A percentile compares a stretch with the other conserved stretches of the same genome.
These are phyloP conservation scores for Monosporascus sp. DNA, from an alignment of 2,329 filamentous ascomycete species.

Conservation along the genomic window DNA sequence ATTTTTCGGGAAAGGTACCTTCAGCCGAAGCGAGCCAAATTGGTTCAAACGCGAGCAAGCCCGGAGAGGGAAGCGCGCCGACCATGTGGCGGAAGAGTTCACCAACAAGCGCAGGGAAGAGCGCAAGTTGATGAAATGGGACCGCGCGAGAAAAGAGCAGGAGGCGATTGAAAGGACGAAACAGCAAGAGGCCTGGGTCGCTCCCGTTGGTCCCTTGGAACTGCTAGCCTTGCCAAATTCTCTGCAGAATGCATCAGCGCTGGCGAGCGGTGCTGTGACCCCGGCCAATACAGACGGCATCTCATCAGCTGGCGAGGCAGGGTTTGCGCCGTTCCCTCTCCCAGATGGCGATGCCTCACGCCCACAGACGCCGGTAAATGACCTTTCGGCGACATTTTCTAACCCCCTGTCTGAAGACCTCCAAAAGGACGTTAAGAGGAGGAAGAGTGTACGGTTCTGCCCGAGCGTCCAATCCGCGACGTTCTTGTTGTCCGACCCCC, in stretches of 20 bases:
- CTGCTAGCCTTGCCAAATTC: slow-evolving; percentile 55
- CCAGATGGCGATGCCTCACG: neutral
- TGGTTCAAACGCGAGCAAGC: slow-evolving; percentile 84
- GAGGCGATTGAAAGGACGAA: slow-evolving; percentile 72
- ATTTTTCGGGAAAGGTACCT: slow-evolving; percentile 90
- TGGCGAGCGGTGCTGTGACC: slow-evolving; percentile 9
- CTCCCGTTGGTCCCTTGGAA: slow-evolving; percentile 42
- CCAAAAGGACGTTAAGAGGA: slow-evolving; percentile 30
- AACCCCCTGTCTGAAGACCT: slow-evolving; percentile 8
- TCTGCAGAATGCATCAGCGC: slow-evolving; percentile 27
- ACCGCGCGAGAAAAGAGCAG: slow-evolving; percentile 81
- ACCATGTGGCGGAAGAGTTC: slow-evolving; percentile 73
- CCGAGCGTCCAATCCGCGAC: slow-evolving; percentile 61
- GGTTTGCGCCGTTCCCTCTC: neutral
- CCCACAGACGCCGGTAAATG: slow-evolving; percentile 6
- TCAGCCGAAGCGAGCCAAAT: slow-evolving; percentile 91
- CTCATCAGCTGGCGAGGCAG: neutral
- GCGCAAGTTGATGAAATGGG: slow-evolving; percentile 79
- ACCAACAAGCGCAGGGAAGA: slow-evolving; percentile 75
- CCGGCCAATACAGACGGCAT: neutral
- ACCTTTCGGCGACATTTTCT: neutral
- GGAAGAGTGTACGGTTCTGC: slow-evolving; percentile 68
- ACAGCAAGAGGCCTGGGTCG: slow-evolving; percentile 38
- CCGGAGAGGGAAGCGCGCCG: slow-evolving; percentile 57
- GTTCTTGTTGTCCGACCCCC: slow-evolving; percentile 48